Percentiles rank a stretch among this genome's conserved stretches.
Conservation (phyloP, 2,329 filamentous ascomycete genomes). For the Aspergillus pseudoglaucus region DNA sequence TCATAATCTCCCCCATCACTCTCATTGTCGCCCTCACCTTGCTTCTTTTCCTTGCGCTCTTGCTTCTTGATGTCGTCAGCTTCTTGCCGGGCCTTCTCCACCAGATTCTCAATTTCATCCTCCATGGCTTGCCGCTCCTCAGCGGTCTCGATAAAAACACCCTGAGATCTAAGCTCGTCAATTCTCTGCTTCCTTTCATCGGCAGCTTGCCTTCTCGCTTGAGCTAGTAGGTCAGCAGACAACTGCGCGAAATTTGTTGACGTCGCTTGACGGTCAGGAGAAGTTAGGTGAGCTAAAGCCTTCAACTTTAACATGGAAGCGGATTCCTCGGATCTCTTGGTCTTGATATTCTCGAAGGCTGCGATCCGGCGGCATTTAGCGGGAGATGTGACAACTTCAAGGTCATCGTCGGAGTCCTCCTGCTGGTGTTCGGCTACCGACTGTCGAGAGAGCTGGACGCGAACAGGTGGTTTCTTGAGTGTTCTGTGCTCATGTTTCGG, state of each 20-base stretch:
- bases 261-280: slow-evolving; percentile 47
- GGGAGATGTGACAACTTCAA: slow-evolving; percentile 56
- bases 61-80: slow-evolving; percentile 69
- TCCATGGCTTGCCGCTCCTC: slow-evolving; percentile 81
- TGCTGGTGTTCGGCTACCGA: slow-evolving; percentile 28
- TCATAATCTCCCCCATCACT: slow-evolving; percentile 43
- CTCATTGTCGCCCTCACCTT: slow-evolving; percentile 50
- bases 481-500: slow-evolving; percentile 22
- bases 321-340: slow-evolving; percentile 54
- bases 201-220: slow-evolving; percentile 73
- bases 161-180: slow-evolving; percentile 68
- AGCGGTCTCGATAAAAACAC: slow-evolving; percentile 72
- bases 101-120: slow-evolving; percentile 77
- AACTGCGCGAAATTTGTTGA: slow-evolving; percentile 65
- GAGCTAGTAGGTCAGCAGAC: slow-evolving; percentile 59
- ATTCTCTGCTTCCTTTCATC: slow-evolving; percentile 70
- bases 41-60: slow-evolving; percentile 67
- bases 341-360: slow-evolving; percentile 66
- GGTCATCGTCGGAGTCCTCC: slow-evolving; percentile 45
- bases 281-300: slow-evolving; percentile 65
- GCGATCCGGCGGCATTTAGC: slow-evolving; percentile 39
- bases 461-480: slow-evolving; percentile 27
- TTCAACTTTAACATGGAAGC: slow-evolving; percentile 62
- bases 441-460: slow-evolving; percentile 36
- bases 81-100: slow-evolving; percentile 76